Percentiles rank a stretch among this genome's conserved stretches.
phyloP scores from a whole-genome alignment of 2,329 filamentous ascomycete species.

The Microascus cirrosus region DNA sequence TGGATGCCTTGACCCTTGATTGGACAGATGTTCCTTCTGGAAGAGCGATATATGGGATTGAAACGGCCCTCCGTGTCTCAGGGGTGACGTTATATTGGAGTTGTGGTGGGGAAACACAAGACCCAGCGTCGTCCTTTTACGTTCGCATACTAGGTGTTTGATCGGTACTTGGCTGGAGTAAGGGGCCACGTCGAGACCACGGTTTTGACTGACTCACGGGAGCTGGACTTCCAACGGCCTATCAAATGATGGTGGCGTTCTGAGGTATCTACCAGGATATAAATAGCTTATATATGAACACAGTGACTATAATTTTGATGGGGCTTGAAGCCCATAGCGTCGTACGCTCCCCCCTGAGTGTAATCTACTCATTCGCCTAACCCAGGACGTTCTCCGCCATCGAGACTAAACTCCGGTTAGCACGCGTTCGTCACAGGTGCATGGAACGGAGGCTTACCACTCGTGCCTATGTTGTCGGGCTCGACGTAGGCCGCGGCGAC shows the following conservation, averaged over 20 bases:
- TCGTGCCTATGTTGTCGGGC: slow-evolving; percentile 75
- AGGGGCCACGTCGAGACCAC: background rate
- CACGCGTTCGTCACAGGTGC: background rate
- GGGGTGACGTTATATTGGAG: background rate
- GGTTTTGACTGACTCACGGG: background rate
- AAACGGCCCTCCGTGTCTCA: background rate
- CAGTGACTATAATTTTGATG: background rate
- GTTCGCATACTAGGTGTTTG: background rate
- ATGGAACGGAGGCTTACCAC: slow-evolving; percentile 39
- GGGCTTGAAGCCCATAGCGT: background rate
- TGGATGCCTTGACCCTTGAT: background rate
- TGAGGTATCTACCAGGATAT: background rate
- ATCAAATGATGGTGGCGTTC: background rate
- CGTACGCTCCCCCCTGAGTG: background rate
- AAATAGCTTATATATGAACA: background rate
- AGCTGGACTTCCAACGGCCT: background rate
- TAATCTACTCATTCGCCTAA: slow-evolving; percentile 8
- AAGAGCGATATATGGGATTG: background rate
- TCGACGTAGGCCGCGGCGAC: slow-evolving; percentile 74
- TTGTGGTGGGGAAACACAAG: background rate
- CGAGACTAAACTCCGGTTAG: slow-evolving; percentile 24
- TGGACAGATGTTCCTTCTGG: background rate
- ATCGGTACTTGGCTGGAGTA: background rate
- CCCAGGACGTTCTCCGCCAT: slow-evolving; percentile 39
- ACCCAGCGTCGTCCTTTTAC: background rate